A percentile compares a stretch with the other conserved stretches of the same genome.
phyloP scores from a whole-genome alignment of 2,329 filamentous ascomycete species.

The Xylariaceae sp. region DNA sequence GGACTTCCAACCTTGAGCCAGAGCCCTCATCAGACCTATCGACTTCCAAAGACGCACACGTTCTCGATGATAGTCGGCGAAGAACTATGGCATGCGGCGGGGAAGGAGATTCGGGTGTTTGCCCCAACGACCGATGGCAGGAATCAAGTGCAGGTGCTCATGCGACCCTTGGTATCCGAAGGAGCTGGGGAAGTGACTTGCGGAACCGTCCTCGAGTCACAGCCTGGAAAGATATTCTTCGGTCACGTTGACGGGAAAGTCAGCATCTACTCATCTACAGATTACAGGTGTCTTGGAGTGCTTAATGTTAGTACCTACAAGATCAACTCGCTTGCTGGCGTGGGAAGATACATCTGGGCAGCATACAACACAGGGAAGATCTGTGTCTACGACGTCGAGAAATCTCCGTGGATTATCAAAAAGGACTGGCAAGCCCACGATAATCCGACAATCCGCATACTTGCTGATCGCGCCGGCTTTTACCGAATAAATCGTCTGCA shows the following conservation, averaged over 20 bases:
- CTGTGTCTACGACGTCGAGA: constrained; percentile 80
- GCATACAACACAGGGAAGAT: constrained; percentile 92
- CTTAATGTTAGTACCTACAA: constrained; percentile 90
- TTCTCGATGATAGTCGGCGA: constrained; percentile 84
- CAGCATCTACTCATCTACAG: constrained; percentile 75
- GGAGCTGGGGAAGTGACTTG: constrained; percentile 82
- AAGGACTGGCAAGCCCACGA: constrained; percentile 95
- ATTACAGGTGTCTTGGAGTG: constrained; percentile 70
- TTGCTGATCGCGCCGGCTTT: constrained; percentile 71
- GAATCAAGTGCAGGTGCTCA: constrained; percentile 65
- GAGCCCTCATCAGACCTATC: constrained; percentile 64
- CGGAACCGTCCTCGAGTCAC: constrained; percentile 65
- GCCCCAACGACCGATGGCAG: constrained; percentile 62
- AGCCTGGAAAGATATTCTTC: constrained; percentile 76
- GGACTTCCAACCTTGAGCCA: constrained; percentile 67
- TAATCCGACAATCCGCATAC: constrained; percentile 69
- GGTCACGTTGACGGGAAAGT: constrained; percentile 92
- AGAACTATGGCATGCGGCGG: constrained; percentile 79
- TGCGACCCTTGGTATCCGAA: constrained; percentile 61
- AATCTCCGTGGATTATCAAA: constrained; percentile 78
- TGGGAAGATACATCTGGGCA: constrained; percentile 81
- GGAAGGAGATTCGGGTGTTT: constrained; percentile 82
- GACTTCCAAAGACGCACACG: constrained; percentile 71
- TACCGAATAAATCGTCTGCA: constrained; percentile 81
- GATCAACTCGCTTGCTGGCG: constrained; percentile 78